Conservation (phyloP, 1,284 basidiomycete species). For the Malassezia sp. region DNA sequence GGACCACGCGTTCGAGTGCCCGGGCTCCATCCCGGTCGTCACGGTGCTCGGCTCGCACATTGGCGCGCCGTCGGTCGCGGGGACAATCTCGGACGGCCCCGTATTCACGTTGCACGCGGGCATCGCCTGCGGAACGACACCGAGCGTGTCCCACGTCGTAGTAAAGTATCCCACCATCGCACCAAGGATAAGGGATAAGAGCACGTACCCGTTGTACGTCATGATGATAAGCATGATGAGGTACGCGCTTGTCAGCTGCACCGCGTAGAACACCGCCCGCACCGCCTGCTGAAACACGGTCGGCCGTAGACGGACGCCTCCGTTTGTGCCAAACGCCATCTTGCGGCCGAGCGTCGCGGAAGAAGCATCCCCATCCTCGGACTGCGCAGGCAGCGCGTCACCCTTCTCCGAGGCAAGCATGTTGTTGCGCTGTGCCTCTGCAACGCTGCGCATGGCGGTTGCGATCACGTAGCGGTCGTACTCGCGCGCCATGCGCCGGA, state of each 20-base stretch:
- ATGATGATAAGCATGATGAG: constrained; percentile 39
- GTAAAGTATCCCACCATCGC: constrained; percentile 36
- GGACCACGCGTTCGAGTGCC: no score
- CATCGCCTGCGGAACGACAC: not conserved
- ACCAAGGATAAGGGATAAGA: constrained; percentile 35
- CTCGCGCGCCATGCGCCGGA: constrained; percentile 31
- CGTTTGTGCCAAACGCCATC: no score
- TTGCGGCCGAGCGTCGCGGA: constrained; percentile 2
- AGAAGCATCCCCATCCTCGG: no score
- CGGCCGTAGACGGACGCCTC: constrained; percentile 8
- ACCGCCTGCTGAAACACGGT: constrained; percentile 28
- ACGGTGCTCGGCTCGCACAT: no score
- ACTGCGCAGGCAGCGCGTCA: no score
- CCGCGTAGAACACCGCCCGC: constrained; percentile 29
- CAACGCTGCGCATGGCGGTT: constrained; percentile 4
- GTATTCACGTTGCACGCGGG: not conserved
- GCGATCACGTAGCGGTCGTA: constrained; percentile 31
- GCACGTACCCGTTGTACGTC: constrained; percentile 41
- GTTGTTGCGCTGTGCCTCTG: not conserved
- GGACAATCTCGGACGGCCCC: no score
- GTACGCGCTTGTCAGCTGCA: constrained; percentile 36
- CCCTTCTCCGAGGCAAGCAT: not conserved
- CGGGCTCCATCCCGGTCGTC: no score
- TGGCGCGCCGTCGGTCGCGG: no score
- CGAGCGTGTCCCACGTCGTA: constrained; percentile 32